A percentile compares a stretch with the other conserved stretches of the same genome.
Evolutionary conservation across 495 filamentous ascomycete genomes (phyloP).

Genomic region (Pyronema omphalodes): DNA sequence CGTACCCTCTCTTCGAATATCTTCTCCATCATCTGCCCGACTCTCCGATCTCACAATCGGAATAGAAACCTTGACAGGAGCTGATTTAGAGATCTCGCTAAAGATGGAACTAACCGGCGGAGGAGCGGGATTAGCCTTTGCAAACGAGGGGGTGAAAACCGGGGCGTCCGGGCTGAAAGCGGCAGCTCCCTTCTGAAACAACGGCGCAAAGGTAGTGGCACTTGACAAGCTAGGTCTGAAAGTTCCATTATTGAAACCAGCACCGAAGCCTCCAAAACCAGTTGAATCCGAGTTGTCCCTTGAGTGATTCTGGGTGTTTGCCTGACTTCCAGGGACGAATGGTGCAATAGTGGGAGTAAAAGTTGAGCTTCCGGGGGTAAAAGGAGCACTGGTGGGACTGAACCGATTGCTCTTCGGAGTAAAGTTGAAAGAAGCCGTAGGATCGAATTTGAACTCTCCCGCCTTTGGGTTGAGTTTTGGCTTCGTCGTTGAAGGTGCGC

Average conservation of each 20-base stretch:
- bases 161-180: conserved; percentile 70
- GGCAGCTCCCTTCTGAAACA: conserved; percentile 28
- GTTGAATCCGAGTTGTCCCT: conserved; percentile 7
- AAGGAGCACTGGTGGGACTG: conserved; percentile 22
- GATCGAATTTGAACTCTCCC: conserved; percentile 71
- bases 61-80: conserved; percentile 59
- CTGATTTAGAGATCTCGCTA: conserved; percentile 43
- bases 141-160: conserved; percentile 48
- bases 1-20: conserved; percentile 14
- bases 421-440: conserved; percentile 42
- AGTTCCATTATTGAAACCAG: conserved; percentile 46
- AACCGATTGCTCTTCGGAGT: conserved; percentile 37
- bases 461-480: conserved; percentile 76
- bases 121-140: conserved; percentile 24
- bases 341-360: no score
- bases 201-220: conserved; percentile 58
- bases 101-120: conserved; percentile 33
- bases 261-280: conserved; percentile 11
- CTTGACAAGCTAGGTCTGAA: conserved; percentile 47
- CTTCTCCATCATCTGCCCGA: conserved; percentile 11
- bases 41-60: conserved; percentile 57
- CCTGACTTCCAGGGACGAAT: neutral
- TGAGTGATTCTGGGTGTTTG: conserved; percentile 1
- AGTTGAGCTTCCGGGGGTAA: neutral
- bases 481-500: conserved; percentile 34